These are phyloP conservation scores for Pythium sukuiense DNA, from an alignment of 352 stramenopile genomes.

Conservation along the genomic window DNA sequence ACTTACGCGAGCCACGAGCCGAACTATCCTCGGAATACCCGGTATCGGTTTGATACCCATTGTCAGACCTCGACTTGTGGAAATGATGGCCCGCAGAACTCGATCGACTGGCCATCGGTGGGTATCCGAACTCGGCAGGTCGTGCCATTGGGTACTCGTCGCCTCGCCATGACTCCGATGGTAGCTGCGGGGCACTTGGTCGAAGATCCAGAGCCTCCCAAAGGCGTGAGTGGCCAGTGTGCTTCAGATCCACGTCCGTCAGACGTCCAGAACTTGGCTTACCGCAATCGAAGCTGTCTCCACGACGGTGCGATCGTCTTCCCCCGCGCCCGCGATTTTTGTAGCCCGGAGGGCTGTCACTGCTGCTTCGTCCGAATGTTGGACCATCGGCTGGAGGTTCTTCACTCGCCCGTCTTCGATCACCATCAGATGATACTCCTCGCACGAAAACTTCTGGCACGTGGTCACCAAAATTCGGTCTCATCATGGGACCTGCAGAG, in stretches of 20 bases:
- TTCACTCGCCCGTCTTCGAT: neutral
- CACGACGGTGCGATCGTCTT: constrained; percentile 22
- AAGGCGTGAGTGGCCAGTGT: constrained; percentile 43
- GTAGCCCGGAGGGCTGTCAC: constrained; percentile 9
- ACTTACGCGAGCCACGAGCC: constrained; percentile 10
- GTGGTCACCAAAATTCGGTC: neutral
- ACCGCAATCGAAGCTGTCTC: constrained; percentile 56
- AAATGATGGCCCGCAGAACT: neutral
- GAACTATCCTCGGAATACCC: neutral
- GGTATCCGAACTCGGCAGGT: constrained; percentile 3
- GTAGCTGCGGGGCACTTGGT: constrained; percentile 45
- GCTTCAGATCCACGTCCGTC: constrained; percentile 32
- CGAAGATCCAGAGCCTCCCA: constrained; percentile 48
- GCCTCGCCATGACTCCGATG: constrained; percentile 21
- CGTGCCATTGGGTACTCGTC: constrained; percentile 17
- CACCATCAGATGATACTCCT: constrained; percentile 4
- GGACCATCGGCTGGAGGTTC: constrained; percentile 1
- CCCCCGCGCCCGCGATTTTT: constrained; percentile 14
- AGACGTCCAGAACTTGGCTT: constrained; percentile 3
- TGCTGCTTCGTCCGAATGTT: constrained; percentile 14
- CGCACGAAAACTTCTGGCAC: constrained; percentile 13
- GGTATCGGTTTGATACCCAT: neutral
- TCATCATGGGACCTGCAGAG: neutral
- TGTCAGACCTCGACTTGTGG: constrained; percentile 17
- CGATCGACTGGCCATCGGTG: neutral